Percentiles rank a stretch among this genome's conserved stretches.
Evolutionary conservation across 495 filamentous ascomycete genomes (phyloP).

Genomic region (Xylaria intraflava): DNA sequence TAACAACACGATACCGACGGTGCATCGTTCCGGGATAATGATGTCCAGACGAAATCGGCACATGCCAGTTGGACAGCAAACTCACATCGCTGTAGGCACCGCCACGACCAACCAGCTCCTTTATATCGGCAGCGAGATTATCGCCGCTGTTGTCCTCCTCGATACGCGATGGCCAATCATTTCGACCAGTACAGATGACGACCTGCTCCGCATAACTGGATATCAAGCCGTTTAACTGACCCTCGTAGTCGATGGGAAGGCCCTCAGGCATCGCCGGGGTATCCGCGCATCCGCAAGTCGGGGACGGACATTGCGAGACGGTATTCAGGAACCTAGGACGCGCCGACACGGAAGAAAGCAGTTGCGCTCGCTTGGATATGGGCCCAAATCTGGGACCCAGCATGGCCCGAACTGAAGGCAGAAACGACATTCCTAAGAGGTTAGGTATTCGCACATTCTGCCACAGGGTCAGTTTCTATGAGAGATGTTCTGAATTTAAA

Average conservation of each 20-base stretch:
- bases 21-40: neutral
- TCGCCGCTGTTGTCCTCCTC: conserved; percentile 46
- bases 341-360: neutral
- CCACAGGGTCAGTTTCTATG: too few species aligned
- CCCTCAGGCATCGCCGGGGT: conserved; percentile 58
- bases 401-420: neutral
- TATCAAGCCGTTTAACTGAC: conserved; percentile 66
- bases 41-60: conserved; percentile 10
- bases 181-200: conserved; percentile 68
- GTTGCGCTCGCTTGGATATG: neutral
- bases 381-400: neutral
- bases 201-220: conserved; percentile 75
- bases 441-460: too few species aligned
- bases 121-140: conserved; percentile 67
- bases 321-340: conserved; percentile 35
- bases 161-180: conserved; percentile 74
- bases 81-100: conserved; percentile 67
- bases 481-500: too few species aligned
- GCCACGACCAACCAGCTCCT: conserved; percentile 55
- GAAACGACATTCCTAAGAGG: neutral
- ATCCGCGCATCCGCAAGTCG: conserved; percentile 63
- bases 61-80: conserved; percentile 16
- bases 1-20: neutral
- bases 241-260: conserved; percentile 68
- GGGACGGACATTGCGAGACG: conserved; percentile 58